Base-by-base conservation (phyloP, 2,329 filamentous ascomycete species). In the Dothiorella sarmentorum region DNA sequence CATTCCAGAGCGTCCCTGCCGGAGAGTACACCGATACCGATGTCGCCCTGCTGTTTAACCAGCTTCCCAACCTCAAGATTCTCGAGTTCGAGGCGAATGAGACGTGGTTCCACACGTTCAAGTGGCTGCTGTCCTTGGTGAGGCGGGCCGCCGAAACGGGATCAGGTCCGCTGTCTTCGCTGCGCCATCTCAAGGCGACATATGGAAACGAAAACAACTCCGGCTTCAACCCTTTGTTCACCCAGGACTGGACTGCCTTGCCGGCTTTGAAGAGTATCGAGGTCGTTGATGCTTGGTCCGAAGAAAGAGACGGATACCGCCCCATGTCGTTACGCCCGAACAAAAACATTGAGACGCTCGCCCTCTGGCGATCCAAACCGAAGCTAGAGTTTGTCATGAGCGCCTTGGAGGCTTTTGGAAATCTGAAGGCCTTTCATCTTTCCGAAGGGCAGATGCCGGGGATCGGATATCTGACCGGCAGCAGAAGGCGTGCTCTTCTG, bases 31-130 rank as follows among this genome's bases (percentile, higher is more conserved):
- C 18, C 20, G 35, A 20, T 18, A 13, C 49, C 15, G 33, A 38
- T 9, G 35, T 53, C 11, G 49, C 33, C 4, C n/a, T 53, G n/a
- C 33, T 53, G 9, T 53, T 53, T 10, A 53, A 35, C 35, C 22
- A 40, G 24, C 35, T 53, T 9, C 33, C 49, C 4, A 29, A 38
- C 24, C 49, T 53, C 15, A 29, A 40, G 17, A 40, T 38, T 2
- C 10, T 53, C 15, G 49, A 53, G 27, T 40, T 53, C 6, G 35
- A 40, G 5, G 35, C 29, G 5, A 35, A 53, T 15, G 49, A 53
- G 49, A 53, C 49, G 5, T 53, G 49, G 49, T 53, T 53, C 35
- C 35, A 38, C n/a, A 53, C 49, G 4, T 53, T 33, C 24, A 26
- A 20, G 4, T 53, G 49, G 49, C 17, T 40, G n/a, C n/a, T 53